These are phyloP conservation scores for Hyphopichia buzzinii DNA, from an alignment of 1,139 yeast species.

Conservation along the genomic window DNA sequence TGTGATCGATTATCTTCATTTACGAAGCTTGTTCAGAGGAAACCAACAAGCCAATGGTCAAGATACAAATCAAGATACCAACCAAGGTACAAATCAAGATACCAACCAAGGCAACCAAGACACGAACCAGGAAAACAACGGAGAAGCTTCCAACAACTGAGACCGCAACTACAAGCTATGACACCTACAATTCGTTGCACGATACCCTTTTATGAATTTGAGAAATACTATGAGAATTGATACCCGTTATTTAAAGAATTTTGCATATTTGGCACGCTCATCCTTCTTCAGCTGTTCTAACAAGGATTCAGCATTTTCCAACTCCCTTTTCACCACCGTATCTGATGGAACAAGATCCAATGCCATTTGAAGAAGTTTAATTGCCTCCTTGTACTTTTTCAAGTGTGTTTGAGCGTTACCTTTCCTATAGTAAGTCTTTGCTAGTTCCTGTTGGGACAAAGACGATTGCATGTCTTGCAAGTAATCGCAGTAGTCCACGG, in stretches of 20 bases:
- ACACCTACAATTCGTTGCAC: no score
- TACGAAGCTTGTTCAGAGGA: constrained; percentile 3
- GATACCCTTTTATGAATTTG: background rate
- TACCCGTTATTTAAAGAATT: constrained; percentile 48
- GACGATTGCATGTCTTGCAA: constrained; percentile 48
- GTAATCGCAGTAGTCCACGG: constrained; percentile 53
- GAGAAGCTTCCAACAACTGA: no score
- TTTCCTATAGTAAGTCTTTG: constrained; percentile 62
- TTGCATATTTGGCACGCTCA: constrained; percentile 55
- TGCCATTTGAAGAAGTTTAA: constrained; percentile 46
- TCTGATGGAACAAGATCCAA: constrained; percentile 47
- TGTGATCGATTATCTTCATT: constrained; percentile 3
- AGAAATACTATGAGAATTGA: background rate
- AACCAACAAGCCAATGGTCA: background rate
- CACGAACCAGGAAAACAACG: no score
- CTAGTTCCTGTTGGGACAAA: constrained; percentile 42
- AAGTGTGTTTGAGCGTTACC: constrained; percentile 49
- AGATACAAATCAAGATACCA: background rate
- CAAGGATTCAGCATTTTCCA: constrained; percentile 35
- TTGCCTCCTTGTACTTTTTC: constrained; percentile 50
- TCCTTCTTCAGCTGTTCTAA: constrained; percentile 43
- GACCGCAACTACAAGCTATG: no score
- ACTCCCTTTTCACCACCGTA: constrained; percentile 43
- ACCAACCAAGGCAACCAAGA: background rate
- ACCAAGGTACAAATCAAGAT: background rate